Percentiles rank a stretch among this genome's conserved stretches.
Conservation (phyloP, 2,329 filamentous ascomycete species). For the Diaporthe ampelina region DNA sequence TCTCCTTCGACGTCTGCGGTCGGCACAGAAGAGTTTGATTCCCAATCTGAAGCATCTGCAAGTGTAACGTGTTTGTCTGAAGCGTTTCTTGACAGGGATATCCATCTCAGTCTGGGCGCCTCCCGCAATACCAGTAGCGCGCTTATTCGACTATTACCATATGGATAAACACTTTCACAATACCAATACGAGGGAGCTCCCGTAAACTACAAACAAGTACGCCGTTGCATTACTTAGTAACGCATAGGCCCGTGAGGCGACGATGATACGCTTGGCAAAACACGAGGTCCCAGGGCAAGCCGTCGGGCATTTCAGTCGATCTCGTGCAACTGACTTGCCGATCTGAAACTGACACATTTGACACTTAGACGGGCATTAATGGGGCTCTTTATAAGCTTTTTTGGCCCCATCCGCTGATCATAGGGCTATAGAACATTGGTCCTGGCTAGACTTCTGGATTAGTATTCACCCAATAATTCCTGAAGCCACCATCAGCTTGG, state of each 20-base stretch:
- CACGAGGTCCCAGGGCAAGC: constrained; percentile 3
- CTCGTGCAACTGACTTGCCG: constrained; percentile 12
- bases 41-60: not conserved
- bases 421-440: not conserved
- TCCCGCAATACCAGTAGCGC: not conserved
- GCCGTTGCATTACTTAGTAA: not conserved
- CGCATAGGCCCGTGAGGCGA: constrained; percentile 12
- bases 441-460: not conserved
- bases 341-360: constrained; percentile 28
- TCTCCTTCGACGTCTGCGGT: not conserved
- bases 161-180: not conserved
- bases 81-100: not conserved
- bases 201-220: not conserved
- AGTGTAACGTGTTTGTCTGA: constrained; percentile 26
- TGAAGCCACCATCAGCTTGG: no score
- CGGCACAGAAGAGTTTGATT: constrained; percentile 10
- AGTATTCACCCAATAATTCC: not conserved
- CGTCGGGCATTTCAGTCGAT: constrained; percentile 2
- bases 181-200: not conserved
- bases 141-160: not conserved
- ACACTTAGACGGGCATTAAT: not conserved
- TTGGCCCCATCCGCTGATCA: not conserved
- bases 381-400: constrained; percentile 7
- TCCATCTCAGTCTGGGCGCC: not conserved
- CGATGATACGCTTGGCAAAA: constrained; percentile 34